Conservation (phyloP, 805 yeast species). For the Ogataea glucozyma region DNA sequence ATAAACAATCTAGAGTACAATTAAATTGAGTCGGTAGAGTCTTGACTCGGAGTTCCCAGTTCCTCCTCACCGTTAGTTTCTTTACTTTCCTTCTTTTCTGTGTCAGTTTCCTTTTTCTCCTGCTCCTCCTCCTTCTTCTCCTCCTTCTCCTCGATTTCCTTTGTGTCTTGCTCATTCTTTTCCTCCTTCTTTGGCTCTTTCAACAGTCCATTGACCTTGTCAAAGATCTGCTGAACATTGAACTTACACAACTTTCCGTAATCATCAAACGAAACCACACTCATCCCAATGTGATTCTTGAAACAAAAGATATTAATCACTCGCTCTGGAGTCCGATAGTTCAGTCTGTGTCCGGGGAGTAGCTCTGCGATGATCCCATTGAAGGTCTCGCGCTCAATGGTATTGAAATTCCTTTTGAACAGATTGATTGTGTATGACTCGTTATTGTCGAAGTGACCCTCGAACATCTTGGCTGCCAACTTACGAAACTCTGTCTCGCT, state of each 20-base stretch:
- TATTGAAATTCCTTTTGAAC: conserved; percentile 73
- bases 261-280: conserved; percentile 61
- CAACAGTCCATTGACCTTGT: conserved; percentile 33
- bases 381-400: conserved; percentile 69
- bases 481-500: conserved; percentile 63
- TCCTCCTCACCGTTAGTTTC: no score
- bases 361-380: conserved; percentile 52
- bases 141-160: background rate
- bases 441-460: conserved; percentile 19
- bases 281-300: conserved; percentile 84
- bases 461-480: conserved; percentile 37
- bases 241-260: conserved; percentile 64
- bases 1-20: background rate
- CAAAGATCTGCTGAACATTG: conserved; percentile 82
- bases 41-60: no score
- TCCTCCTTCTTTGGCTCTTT: conserved; percentile 8
- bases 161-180: background rate
- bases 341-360: conserved; percentile 67
- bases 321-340: conserved; percentile 75
- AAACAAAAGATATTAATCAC: conserved; percentile 84
- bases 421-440: conserved; percentile 78
- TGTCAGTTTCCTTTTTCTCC: background rate
- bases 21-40: background rate
- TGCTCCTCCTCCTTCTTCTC: conserved; percentile 6
- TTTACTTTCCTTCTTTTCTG: background rate